A percentile compares a stretch with the other conserved stretches of the same genome.
Conservation (phyloP, 2,329 filamentous ascomycete genomes). For the Boeremia exigua region DNA sequence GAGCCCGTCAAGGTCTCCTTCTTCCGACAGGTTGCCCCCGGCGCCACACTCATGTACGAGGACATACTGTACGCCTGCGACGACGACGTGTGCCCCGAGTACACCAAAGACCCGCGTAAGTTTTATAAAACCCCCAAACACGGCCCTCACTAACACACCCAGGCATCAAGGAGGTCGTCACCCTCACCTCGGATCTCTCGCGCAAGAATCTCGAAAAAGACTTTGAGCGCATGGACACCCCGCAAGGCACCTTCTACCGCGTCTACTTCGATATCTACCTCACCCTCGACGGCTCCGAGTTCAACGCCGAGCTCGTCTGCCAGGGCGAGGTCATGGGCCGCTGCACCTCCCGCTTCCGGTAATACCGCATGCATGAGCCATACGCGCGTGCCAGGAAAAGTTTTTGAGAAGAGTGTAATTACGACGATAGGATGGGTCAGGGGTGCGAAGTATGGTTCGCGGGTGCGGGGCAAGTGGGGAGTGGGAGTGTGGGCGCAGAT, state of each 20-base stretch:
- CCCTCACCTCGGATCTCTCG: conserved; percentile 93
- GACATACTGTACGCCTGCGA: conserved; percentile 98
- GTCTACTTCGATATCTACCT: conserved; percentile 78
- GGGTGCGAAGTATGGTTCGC: too few relatives aligned
- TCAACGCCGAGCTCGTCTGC: conserved; percentile 98
- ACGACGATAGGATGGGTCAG: neutral
- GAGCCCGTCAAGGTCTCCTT: conserved; percentile 99
- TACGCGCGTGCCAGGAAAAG: neutral
- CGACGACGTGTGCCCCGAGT: conserved; percentile 96
- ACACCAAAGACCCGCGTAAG: conserved; percentile 99
- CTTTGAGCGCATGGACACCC: conserved; percentile 98
- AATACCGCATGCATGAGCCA: conserved; percentile 14
- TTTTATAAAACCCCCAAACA: conserved; percentile 37
- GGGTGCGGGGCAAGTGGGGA: too few relatives aligned
- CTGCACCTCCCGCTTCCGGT: conserved; percentile 87
- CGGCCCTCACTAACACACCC: conserved; percentile 8
- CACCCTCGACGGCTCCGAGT: conserved; percentile 95
- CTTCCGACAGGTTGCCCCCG: conserved; percentile 96
- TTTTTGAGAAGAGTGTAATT: conserved; percentile 4
- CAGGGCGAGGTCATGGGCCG: conserved; percentile 99
- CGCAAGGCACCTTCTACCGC: conserved; percentile 75
- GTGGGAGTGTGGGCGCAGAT: too few relatives aligned
- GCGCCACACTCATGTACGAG: conserved; percentile 98
- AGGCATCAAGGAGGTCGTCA: conserved; percentile 99
- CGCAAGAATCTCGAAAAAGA: conserved; percentile 99